phyloP scores from a whole-genome alignment of 176 grass and related monocot genomes.

The Avena atlantica region DNA sequence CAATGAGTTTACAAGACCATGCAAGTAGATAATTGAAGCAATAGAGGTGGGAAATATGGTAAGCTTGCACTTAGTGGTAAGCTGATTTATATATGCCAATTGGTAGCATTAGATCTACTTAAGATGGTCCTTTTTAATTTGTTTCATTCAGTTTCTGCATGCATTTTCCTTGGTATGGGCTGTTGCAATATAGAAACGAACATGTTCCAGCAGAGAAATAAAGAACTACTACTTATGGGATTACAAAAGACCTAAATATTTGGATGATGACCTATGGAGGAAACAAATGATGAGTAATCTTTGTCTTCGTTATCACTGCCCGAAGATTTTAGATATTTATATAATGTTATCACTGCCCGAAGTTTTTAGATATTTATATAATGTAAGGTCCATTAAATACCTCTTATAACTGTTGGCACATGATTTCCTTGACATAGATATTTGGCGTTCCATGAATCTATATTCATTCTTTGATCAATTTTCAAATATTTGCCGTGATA shows the following conservation, averaged over 20 bases:
- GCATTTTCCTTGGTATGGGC: conserved; percentile 55
- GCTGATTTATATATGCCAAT: not conserved
- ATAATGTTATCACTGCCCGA: too few relatives aligned
- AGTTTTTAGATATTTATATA: too few relatives aligned
- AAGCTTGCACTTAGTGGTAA: conserved; percentile 70
- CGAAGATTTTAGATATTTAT: too few relatives aligned
- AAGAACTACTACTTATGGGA: conserved; percentile 59
- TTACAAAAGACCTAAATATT: conserved; percentile 66
- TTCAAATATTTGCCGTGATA: too few relatives aligned
- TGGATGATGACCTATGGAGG: conserved; percentile 66
- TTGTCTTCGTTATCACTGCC: too few relatives aligned
- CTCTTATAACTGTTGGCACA: too few relatives aligned
- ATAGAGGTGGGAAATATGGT: conserved; percentile 65
- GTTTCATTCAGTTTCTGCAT: not conserved
- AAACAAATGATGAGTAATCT: conserved; percentile 76
- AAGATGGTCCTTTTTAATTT: not conserved
- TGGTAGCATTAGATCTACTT: not conserved
- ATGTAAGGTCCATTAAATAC: too few relatives aligned
- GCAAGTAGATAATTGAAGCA: conserved; percentile 60
- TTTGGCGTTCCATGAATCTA: too few relatives aligned
- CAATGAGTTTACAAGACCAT: conserved; percentile 64
- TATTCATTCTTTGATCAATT: too few relatives aligned
- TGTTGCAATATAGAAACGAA: conserved; percentile 52
- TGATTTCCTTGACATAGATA: too few relatives aligned
- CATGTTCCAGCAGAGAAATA: conserved; percentile 52